Evolutionary conservation across 1,139 yeast species (phyloP), one percentile per base, ranked within the genome.

Genomic region (Nakaseomyces kungkrabaensis): DNA sequence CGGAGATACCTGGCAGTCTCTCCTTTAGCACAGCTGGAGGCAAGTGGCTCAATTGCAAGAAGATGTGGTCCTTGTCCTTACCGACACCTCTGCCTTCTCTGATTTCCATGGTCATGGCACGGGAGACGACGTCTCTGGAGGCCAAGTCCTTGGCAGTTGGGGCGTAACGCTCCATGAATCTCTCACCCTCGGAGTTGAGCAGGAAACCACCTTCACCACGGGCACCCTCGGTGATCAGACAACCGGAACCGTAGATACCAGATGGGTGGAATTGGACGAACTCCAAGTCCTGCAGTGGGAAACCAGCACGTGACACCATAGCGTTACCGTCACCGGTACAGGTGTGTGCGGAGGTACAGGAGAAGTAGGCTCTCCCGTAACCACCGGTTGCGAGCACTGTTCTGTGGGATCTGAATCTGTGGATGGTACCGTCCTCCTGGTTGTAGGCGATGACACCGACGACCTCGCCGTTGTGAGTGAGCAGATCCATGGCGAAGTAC

Each of bases 71-170:
- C 74, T 85, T 85, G 65, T 79, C 79, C 62, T 95, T 92, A 62
- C 98, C 98, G 54, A 94, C 97, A 79, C 98, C 98, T 75, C 98
- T 87, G 63, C 97, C 97, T 64, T 87, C 97, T 68, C 95, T 87
- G 69, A 92, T 92, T 75, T 92, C 98, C 89, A 92, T 81, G 56
- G 97, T 92, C 72, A 92, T 92, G 61, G 98, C 95, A 73, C 98
- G 82, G 44, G 97, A 89, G 53, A 92, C 98, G 59, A 92, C 98
- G 70, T 92, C 98, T 77, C 98, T 85, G 57, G 95, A 89, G 53
- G 98, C 98, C 71, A 92, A 78, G 74, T 92, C 98, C 77, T 90
- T 92, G 60, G 98, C 98, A 52, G 92, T 85, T 60, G 98, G 98
- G 52, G 98, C 98, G 68, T 92, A 92, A 73, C 98, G 85, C 77